Evolutionary conservation across 805 yeast species (phyloP), one percentile per base, ranked within the genome.

Genomic region (Helenozyma rhizophorensis): DNA sequence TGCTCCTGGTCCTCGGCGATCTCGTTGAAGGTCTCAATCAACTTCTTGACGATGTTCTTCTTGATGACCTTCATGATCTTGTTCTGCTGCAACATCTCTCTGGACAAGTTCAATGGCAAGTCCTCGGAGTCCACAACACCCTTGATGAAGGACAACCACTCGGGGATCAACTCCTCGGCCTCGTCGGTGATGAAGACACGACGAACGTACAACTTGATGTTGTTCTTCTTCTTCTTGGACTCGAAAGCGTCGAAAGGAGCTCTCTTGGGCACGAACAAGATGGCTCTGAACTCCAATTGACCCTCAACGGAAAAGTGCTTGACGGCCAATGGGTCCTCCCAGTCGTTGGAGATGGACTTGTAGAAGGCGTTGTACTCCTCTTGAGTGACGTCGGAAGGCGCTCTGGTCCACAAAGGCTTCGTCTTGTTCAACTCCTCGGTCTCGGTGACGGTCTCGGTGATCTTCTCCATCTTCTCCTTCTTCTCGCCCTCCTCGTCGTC

Each of bases 111-210:
- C 71, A 93, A 83, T 70, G 99, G 99, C 70, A 93, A 78, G 72
- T 93, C 99, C 76, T 93, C 97, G 54, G 97, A 87, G 75, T 93
- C 99, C 47, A 93, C 99, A 68, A 93, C 99, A 82, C 99, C 99
- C 74, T 76, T 89, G 58, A 93, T 86, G 69, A 93, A 93, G 36
- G 88, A 74, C 64, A 93, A 80, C 98, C 98, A 93, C 69, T 93
- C 97, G 64, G 99, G 99, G 50, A 93, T 88, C 59, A 93, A 83
- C 65, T 93, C 97, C 70, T 94, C 98, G 62, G 97, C 97, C 58
- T 93, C 99, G 61, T 93, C 99, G 48, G 98, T 93, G 69, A 93
- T 93, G 83, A 93, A 93, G 51, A 93, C 99, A 74, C 97, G 93
- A 71, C 97, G 88, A 49, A 93, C 99, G 72, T 93, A 93, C 56